Evolutionary conservation across 129 eudicot genomes (phyloP).

Genomic region (Daucus carota): DNA sequence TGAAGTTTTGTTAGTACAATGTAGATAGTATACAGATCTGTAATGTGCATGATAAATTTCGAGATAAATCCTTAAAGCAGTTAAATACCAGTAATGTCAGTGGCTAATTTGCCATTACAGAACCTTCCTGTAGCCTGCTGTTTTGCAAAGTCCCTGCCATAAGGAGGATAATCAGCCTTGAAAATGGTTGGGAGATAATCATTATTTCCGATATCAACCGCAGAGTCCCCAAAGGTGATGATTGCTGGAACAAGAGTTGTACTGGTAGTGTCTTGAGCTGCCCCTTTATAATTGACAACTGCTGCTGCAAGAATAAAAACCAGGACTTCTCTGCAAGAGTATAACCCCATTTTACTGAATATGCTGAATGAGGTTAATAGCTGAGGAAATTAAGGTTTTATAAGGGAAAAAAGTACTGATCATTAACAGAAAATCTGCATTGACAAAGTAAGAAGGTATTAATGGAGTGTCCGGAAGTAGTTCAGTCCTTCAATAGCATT

Average conservation of each 20-base stretch:
- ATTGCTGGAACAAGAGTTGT: conserved; percentile 71
- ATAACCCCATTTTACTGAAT: background rate
- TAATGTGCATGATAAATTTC: background rate
- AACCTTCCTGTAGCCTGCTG: conserved; percentile 78
- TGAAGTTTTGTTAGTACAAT: background rate
- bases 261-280: conserved; percentile 36
- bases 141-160: conserved; percentile 69
- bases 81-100: conserved; percentile 75
- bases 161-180: conserved; percentile 84
- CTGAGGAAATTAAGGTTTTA: conserved; percentile 18
- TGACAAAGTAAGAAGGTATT: conserved; percentile 8
- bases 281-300: conserved; percentile 15
- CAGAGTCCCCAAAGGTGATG: conserved; percentile 75
- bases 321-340: background rate
- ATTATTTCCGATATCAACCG: conserved; percentile 82
- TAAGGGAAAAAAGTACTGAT: conserved; percentile 7
- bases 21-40: background rate
- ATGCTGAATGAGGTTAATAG: conserved; percentile 17
- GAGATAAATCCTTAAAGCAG: background rate
- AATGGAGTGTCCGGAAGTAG: conserved; percentile 23
- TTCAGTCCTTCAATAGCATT: conserved; percentile 26
- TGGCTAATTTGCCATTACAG: conserved; percentile 89
- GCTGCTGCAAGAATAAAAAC: conserved; percentile 20
- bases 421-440: conserved; percentile 11
- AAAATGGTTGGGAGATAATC: conserved; percentile 59